phyloP scores from a whole-genome alignment of 306 rosid genomes.

The Prunus mume region DNA sequence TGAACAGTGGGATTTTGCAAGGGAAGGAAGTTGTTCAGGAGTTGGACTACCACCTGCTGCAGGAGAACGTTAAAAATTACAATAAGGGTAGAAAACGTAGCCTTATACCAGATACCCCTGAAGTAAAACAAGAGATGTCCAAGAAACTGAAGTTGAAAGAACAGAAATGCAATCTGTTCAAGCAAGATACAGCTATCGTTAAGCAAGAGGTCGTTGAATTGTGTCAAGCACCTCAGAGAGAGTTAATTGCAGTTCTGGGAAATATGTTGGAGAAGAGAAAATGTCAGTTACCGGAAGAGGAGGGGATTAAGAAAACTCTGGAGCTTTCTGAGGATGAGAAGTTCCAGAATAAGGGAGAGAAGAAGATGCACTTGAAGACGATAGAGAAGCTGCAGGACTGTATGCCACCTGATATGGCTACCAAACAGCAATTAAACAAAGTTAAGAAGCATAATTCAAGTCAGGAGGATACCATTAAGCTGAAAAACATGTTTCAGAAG shows the following conservation, averaged over 20 bases:
- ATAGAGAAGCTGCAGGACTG: slow-evolving; percentile 10
- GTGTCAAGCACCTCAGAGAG: slow-evolving; percentile 13
- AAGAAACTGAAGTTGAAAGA: slow-evolving; percentile 43
- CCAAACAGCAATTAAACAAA: slow-evolving; percentile 26
- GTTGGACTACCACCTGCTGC: slow-evolving; percentile 25
- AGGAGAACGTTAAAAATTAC: slow-evolving; percentile 18
- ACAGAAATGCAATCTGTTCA: slow-evolving; percentile 19
- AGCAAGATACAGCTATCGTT: slow-evolving; percentile 26
- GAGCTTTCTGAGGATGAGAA: slow-evolving; percentile 12
- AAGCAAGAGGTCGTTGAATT: slow-evolving; percentile 19
- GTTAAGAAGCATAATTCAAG: slow-evolving; percentile 15
- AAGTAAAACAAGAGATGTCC: slow-evolving; percentile 18
- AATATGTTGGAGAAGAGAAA: slow-evolving; percentile 12
- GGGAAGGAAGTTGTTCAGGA: slow-evolving; percentile 34
- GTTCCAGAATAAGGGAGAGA: not conserved
- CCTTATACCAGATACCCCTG: slow-evolving; percentile 19
- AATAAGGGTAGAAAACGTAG: slow-evolving; percentile 26
- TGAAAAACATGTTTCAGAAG: slow-evolving; percentile 12
- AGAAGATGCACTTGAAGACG: slow-evolving; percentile 15
- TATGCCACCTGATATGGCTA: slow-evolving; percentile 7
- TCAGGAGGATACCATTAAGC: slow-evolving; percentile 18
- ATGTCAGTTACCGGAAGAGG: slow-evolving; percentile 16
- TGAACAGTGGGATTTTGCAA: slow-evolving; percentile 40
- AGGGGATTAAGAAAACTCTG: slow-evolving; percentile 22
- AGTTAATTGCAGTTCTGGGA: slow-evolving; percentile 24